phyloP scores from a whole-genome alignment of 331 rosid species.

The Acacia concinna region DNA sequence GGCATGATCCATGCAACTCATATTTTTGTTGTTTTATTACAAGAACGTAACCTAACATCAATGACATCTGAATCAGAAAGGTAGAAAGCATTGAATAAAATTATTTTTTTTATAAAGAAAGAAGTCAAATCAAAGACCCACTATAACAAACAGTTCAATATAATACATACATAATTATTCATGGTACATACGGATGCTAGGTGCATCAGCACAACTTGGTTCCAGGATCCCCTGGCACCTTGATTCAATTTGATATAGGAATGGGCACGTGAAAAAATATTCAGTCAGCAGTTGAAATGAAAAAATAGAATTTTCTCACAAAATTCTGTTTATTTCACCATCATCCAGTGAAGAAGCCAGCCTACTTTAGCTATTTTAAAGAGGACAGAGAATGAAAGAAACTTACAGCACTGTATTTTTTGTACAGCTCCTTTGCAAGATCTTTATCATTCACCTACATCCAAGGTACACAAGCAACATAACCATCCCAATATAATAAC shows the following conservation, averaged over 20 bases:
- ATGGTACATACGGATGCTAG: neutral
- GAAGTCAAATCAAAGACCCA: neutral
- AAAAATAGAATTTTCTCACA: slow-evolving; percentile 6
- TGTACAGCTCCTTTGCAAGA: slow-evolving; percentile 88
- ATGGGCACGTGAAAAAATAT: neutral
- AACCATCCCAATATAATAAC: slow-evolving; percentile 12
- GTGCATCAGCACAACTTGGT: neutral
- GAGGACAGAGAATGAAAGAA: slow-evolving; percentile 28
- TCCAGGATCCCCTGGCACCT: slow-evolving; percentile 8
- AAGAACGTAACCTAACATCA: neutral
- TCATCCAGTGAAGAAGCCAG: slow-evolving; percentile 17
- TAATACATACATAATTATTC: neutral
- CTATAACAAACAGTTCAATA: neutral
- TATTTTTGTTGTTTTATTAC: neutral
- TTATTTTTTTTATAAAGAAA: neutral
- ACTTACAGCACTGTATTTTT: slow-evolving; percentile 93
- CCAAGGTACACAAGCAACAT: slow-evolving; percentile 34
- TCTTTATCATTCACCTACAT: slow-evolving; percentile 84
- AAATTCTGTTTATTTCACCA: slow-evolving; percentile 4
- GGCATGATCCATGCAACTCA: neutral
- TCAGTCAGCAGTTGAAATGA: neutral
- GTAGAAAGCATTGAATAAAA: slow-evolving; percentile 1
- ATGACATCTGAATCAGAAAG: neutral
- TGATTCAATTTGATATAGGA: neutral
- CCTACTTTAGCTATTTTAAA: slow-evolving; percentile 20